Evolutionary conservation across 352 stramenopile species (phyloP).

Genomic region (Phytophthora tentaculata): DNA sequence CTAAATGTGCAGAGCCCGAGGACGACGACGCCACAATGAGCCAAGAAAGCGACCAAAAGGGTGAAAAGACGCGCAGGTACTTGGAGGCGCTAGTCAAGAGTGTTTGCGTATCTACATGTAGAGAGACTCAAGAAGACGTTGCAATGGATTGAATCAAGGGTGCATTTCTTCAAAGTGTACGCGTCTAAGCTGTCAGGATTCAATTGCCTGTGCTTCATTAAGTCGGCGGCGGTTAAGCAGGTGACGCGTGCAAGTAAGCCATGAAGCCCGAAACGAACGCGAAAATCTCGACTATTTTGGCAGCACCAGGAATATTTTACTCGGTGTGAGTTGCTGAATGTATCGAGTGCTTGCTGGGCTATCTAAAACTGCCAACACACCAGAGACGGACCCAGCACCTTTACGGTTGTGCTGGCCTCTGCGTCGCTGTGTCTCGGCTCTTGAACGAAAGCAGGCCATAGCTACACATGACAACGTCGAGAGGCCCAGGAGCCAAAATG

Average conservation of each 20-base stretch:
- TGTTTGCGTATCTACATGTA: slow-evolving; percentile 33
- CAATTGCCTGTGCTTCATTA: no score
- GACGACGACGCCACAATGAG: slow-evolving; percentile 17
- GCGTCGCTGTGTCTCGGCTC: slow-evolving; percentile 19
- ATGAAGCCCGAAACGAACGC: slow-evolving; percentile 33
- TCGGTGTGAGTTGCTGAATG: slow-evolving; percentile 2
- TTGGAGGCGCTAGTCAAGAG: slow-evolving; percentile 32
- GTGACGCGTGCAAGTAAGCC: slow-evolving; percentile 8
- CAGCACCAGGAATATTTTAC: slow-evolving; percentile 11
- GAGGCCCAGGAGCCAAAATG: slow-evolving; percentile 34
- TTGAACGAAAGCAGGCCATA: slow-evolving; percentile 15
- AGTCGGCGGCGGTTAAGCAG: no score
- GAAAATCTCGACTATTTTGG: slow-evolving; percentile 35
- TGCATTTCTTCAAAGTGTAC: slow-evolving; percentile 1
- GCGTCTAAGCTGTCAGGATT: no score
- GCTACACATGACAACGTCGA: slow-evolving; percentile 42
- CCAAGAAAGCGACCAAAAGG: background rate
- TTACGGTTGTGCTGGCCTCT: slow-evolving; percentile 15
- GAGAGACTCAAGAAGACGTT: slow-evolving; percentile 22
- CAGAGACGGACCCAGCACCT: slow-evolving; percentile 30
- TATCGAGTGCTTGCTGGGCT: slow-evolving; percentile 18
- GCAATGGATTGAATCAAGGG: slow-evolving; percentile 27
- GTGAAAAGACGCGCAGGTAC: slow-evolving; percentile 18
- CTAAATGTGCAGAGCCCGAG: slow-evolving; percentile 28
- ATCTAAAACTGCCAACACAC: slow-evolving; percentile 37